Evolutionary conservation across 139 green algal genomes (phyloP).

Genomic region (Chlorella sorokiniana): DNA sequence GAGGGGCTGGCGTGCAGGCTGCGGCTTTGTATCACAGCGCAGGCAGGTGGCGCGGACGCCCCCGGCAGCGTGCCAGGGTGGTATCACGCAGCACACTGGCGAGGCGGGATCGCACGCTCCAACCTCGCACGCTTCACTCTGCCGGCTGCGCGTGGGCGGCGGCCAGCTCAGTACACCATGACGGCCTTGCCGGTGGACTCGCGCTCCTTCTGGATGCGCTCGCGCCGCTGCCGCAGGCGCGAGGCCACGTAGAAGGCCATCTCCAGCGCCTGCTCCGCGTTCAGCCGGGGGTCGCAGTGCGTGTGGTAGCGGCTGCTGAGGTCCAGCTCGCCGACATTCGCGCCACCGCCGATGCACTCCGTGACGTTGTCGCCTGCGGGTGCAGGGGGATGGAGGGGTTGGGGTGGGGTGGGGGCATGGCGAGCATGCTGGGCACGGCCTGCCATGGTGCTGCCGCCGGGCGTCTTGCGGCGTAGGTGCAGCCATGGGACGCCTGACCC

Average conservation of each 20-base stretch:
- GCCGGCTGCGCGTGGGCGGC: background rate
- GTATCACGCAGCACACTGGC: too few relatives aligned
- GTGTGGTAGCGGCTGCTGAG: slow-evolving; percentile 96
- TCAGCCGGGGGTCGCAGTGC: slow-evolving; percentile 99
- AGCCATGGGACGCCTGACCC: background rate
- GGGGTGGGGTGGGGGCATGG: background rate
- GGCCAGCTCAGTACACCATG: slow-evolving; percentile 33
- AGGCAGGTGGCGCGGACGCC: too few relatives aligned
- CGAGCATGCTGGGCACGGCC: background rate
- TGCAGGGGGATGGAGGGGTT: slow-evolving; percentile 16
- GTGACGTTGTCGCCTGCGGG: slow-evolving; percentile 88
- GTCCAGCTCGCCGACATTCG: slow-evolving; percentile 70
- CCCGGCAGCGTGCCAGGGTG: too few relatives aligned
- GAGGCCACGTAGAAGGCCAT: slow-evolving; percentile 97
- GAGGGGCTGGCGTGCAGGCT: too few relatives aligned
- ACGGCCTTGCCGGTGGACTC: slow-evolving; percentile 20
- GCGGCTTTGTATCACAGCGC: background rate
- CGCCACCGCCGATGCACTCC: slow-evolving; percentile 95
- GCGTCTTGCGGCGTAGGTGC: too few relatives aligned
- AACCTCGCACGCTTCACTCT: background rate
- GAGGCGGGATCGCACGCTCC: too few relatives aligned
- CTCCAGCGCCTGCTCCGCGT: slow-evolving; percentile 97
- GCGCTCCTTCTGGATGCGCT: slow-evolving; percentile 21
- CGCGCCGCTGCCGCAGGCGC: slow-evolving; percentile 62
- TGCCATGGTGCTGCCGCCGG: too few relatives aligned